A percentile compares a stretch with the other conserved stretches of the same genome.
Conservation (phyloP, 139 green algal genomes). For the Monoraphidium neglectum region DNA sequence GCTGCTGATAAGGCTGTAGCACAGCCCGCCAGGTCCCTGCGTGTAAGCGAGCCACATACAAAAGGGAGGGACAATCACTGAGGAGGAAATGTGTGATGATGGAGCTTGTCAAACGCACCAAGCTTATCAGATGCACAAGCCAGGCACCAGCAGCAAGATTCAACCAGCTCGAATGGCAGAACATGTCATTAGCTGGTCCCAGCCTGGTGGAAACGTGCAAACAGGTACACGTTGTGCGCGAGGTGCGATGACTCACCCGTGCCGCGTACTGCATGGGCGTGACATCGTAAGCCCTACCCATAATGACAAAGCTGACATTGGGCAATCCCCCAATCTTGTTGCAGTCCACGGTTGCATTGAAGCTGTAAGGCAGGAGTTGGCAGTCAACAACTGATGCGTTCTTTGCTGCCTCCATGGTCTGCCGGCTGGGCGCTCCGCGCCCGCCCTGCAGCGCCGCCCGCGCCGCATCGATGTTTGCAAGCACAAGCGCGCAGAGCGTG, state of each 20-base stretch:
- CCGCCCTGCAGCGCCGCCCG: background rate
- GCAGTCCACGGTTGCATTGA: slow-evolving; percentile 8
- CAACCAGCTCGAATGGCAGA: background rate
- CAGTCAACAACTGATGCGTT: background rate
- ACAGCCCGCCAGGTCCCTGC: no score
- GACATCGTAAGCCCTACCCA: background rate
- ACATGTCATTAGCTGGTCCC: no score
- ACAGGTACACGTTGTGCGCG: no score
- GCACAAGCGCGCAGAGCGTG: slow-evolving; percentile 11
- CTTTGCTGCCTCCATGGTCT: background rate
- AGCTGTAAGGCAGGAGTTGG: slow-evolving; percentile 7
- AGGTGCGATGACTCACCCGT: background rate
- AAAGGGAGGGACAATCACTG: no score
- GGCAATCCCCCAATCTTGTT: background rate
- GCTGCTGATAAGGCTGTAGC: no score
- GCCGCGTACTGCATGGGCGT: background rate
- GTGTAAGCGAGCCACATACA: no score
- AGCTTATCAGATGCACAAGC: background rate
- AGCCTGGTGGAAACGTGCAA: no score
- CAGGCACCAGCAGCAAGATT: background rate
- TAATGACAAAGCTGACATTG: slow-evolving; percentile 1
- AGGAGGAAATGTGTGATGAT: background rate
- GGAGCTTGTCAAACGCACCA: background rate
- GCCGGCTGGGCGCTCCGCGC: background rate
- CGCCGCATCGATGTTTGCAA: background rate